Conservation (phyloP, 2,329 filamentous ascomycete species). For the Aciculosporium take region DNA sequence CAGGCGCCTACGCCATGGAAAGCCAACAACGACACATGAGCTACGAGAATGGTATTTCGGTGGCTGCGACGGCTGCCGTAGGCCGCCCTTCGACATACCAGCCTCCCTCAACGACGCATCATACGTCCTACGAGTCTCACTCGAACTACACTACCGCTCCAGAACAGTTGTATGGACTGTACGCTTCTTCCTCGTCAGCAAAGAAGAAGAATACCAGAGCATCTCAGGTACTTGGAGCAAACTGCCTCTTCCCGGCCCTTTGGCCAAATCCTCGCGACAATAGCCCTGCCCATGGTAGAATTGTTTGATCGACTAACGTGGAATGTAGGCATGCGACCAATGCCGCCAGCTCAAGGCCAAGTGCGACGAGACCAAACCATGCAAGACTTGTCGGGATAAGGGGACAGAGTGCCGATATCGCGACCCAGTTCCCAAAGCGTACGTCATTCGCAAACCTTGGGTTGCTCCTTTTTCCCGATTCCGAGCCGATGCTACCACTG, state of each 20-base stretch:
- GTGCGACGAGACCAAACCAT: slow-evolving; percentile 74
- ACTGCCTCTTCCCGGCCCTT: background rate
- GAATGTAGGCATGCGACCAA: slow-evolving; percentile 67
- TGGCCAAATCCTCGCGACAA: no score
- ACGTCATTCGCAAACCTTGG: slow-evolving; percentile 9
- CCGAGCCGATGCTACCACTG: background rate
- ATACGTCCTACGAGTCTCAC: slow-evolving; percentile 24
- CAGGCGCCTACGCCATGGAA: slow-evolving; percentile 26
- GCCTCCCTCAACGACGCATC: slow-evolving; percentile 26
- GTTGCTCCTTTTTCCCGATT: background rate
- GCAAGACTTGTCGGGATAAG: slow-evolving; percentile 81
- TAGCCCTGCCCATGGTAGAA: no score
- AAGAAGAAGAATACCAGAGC: slow-evolving; percentile 53
- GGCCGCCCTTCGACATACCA: slow-evolving; percentile 28
- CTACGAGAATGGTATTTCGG: slow-evolving; percentile 33
- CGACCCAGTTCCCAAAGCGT: slow-evolving; percentile 86
- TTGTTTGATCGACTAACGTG: slow-evolving; percentile 5
- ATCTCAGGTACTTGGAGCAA: slow-evolving; percentile 37
- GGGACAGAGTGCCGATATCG: slow-evolving; percentile 73
- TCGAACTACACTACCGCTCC: slow-evolving; percentile 18
- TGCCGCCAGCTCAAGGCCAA: slow-evolving; percentile 81
- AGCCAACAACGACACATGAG: slow-evolving; percentile 37
- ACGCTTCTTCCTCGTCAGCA: slow-evolving; percentile 25
- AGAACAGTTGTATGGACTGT: slow-evolving; percentile 26
- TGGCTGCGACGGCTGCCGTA: slow-evolving; percentile 29